Evolutionary conservation across 768 basidiomycete species (phyloP).

Genomic region (Termitomyces sp.): DNA sequence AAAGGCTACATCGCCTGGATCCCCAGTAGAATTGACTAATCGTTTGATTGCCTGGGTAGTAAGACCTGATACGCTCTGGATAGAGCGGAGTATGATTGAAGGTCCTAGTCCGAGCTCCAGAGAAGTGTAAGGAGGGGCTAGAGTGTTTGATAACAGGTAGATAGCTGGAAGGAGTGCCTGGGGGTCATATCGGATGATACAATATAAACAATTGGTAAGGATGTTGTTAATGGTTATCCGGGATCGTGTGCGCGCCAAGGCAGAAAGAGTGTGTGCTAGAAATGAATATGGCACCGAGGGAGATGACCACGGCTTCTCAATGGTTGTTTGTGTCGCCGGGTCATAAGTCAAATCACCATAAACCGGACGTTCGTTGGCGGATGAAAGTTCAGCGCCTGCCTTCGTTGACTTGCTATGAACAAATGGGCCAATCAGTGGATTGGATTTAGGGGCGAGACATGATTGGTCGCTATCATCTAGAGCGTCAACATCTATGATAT

Average conservation of each 20-base stretch:
- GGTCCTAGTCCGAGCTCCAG: conserved; percentile 68
- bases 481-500: conserved; percentile 6
- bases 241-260: conserved; percentile 63
- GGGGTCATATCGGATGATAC: conserved; percentile 61
- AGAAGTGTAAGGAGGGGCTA: conserved; percentile 68
- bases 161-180: conserved; percentile 68
- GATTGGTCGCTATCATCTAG: not conserved
- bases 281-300: conserved; percentile 62
- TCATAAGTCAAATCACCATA: conserved; percentile 38
- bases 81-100: conserved; percentile 61
- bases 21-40: conserved; percentile 71
- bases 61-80: conserved; percentile 71
- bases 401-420: not conserved
- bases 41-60: conserved; percentile 50
- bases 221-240: conserved; percentile 64
- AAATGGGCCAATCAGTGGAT: not conserved
- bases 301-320: conserved; percentile 37
- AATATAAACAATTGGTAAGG: conserved; percentile 70
- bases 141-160: conserved; percentile 78
- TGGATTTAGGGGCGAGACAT: not conserved
- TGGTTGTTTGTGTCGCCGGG: conserved; percentile 38
- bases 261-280: conserved; percentile 56
- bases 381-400: not conserved
- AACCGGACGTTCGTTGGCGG: not conserved
- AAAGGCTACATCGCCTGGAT: conserved; percentile 86